Evolutionary conservation across 805 yeast genomes (phyloP).

Genomic region (Alloascoidea hylecoeti): DNA sequence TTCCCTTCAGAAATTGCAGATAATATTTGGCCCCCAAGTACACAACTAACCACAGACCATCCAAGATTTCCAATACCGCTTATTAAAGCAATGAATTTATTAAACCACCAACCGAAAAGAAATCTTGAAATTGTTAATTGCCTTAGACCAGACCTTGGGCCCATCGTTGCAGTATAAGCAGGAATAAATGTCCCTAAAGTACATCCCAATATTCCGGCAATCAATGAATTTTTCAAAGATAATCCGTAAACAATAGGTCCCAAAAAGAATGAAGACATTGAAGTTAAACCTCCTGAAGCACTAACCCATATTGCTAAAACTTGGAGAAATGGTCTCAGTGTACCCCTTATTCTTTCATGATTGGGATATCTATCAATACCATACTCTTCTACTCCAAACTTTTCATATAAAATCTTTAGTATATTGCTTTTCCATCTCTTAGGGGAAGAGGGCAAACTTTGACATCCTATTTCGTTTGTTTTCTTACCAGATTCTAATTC

Average conservation of each 20-base stretch:
- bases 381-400: no score
- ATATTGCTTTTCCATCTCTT: no score
- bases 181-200: conserved; percentile 63
- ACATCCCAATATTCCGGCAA: conserved; percentile 49
- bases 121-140: conserved; percentile 78
- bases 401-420: no score
- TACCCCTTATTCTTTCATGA: no score
- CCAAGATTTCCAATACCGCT: conserved; percentile 70
- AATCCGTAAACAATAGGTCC: conserved; percentile 63
- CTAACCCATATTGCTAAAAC: conserved; percentile 73
- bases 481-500: no score
- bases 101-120: conserved; percentile 78
- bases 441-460: no score
- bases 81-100: conserved; percentile 58
- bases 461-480: no score
- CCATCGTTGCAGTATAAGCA: conserved; percentile 76
- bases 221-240: conserved; percentile 49
- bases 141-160: conserved; percentile 81
- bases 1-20: conserved; percentile 48
- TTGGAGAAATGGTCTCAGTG: conserved; percentile 10
- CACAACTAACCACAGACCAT: conserved; percentile 90
- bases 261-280: conserved; percentile 72
- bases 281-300: conserved; percentile 79
- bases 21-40: conserved; percentile 77
- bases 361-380: no score